Conservation (phyloP, 495 filamentous ascomycete species). For the Aspergillus bertholletiae region DNA sequence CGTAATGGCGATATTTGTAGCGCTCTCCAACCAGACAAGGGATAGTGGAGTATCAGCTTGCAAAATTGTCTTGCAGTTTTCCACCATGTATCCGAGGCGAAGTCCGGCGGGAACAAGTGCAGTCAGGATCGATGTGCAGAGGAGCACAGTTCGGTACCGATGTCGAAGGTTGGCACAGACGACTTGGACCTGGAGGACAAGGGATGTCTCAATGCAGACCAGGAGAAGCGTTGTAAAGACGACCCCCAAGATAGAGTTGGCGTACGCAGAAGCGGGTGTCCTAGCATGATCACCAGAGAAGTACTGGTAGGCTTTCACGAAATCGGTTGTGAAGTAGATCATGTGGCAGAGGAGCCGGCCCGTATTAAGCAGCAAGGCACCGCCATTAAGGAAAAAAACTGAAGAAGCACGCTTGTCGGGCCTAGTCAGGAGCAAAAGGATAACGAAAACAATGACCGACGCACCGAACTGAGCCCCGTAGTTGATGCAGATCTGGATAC, state of each 20-base stretch:
- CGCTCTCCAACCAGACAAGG: conserved; percentile 47
- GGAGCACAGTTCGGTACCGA: conserved; percentile 39
- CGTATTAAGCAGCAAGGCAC: conserved; percentile 56
- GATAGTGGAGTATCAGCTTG: conserved; percentile 6
- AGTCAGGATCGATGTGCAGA: conserved; percentile 47
- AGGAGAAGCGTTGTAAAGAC: conserved; percentile 57
- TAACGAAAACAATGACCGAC: conserved; percentile 60
- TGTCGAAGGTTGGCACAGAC: conserved; percentile 50
- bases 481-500: conserved; percentile 58
- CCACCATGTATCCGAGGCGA: conserved; percentile 54
- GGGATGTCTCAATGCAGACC: conserved; percentile 58
- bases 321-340: conserved; percentile 57
- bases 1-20: conserved; percentile 53
- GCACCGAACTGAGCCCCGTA: conserved; percentile 73
- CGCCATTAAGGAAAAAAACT: conserved; percentile 63
- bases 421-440: conserved; percentile 61
- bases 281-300: conserved; percentile 52
- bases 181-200: conserved; percentile 70
- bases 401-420: conserved; percentile 56
- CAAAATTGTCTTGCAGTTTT: conserved; percentile 53
- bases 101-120: conserved; percentile 56
- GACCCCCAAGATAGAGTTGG: conserved; percentile 48
- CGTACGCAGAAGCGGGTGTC: conserved; percentile 46
- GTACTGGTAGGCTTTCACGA: conserved; percentile 54
- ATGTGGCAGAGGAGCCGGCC: conserved; percentile 56